Base-by-base conservation (phyloP, 2,329 filamentous ascomycete genomes). In the Pseudocercospora cruenta region DNA sequence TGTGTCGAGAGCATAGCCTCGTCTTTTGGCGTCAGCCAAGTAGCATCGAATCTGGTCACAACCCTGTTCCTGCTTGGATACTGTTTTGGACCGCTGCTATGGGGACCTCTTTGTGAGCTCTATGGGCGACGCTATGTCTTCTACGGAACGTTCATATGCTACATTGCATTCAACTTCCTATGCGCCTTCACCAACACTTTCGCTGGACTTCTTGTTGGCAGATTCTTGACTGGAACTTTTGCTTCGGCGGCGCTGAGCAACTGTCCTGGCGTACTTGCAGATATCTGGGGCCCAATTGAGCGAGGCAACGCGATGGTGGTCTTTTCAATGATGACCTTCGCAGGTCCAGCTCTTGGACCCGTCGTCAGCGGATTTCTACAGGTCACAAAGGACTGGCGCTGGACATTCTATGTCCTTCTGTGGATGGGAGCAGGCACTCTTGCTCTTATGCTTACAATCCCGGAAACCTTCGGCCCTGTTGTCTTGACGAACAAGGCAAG, bases 91-190 rank as follows among this genome's bases (percentile, higher is more conserved):
- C 86, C 87, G 0, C 77, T 90, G 4, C 77, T 90, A 19, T 90
- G 88, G 82, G 89, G 87, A 0, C 90, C 90, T 0, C 74, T 91
- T 1, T 89, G 86, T 49, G 89, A 91, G 73, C 87, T 89, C 65
- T 85, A 85, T 66, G 88, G 88, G 7, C 82, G 88, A 14, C 80
- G 84, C 67, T 79, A 77, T 67, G 80, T 87, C 54, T 85, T 86
- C 69, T 83, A 85, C 71, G 70, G 74, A 39, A 76, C 77, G 8
- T 81, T 78, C 64, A 71, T 68, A 5, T 53, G 69, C 26, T 82
- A 82, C 65, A 74, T 81, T 47, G 80, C 80, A 0, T 85, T 86
- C 72, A 74, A 80, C 31, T 86, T 86, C 67, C 74, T 85, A 0
- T 87, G 85, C 69, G 83, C 85, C 10, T 87, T 85, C 68, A 81